Percentiles rank a stretch among this genome's conserved stretches.
phyloP scores from a whole-genome alignment of 2,329 filamentous ascomycete genomes.

The Bipolaris bicolor region DNA sequence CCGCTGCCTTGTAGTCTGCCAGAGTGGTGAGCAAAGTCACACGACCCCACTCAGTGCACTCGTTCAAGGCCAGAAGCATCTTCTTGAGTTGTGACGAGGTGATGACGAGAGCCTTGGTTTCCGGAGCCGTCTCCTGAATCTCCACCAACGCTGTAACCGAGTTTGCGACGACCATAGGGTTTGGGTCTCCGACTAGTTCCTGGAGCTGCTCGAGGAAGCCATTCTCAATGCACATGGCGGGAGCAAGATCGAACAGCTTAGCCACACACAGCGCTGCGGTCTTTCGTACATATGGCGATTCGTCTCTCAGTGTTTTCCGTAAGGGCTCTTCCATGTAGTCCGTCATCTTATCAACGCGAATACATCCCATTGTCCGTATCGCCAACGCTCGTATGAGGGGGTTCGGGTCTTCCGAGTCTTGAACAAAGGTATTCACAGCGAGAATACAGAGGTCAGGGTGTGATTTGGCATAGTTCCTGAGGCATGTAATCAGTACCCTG shows the following conservation, averaged over 20 bases:
- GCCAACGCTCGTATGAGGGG: conserved; percentile 92
- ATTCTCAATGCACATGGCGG: conserved; percentile 91
- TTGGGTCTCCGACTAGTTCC: conserved; percentile 95
- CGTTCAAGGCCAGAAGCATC: conserved; percentile 92
- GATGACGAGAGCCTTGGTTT: conserved; percentile 85
- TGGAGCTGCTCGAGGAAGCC: conserved; percentile 93
- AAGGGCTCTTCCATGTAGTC: conserved; percentile 99
- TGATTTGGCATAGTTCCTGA: conserved; percentile 98
- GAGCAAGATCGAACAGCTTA: conserved; percentile 95
- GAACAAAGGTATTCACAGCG: conserved; percentile 98
- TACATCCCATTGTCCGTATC: conserved; percentile 98
- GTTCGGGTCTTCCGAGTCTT: conserved; percentile 98
- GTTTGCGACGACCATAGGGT: conserved; percentile 99
- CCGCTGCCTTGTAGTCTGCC: conserved; percentile 83
- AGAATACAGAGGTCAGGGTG: conserved; percentile 98
- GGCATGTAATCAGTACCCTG: conserved; percentile 13
- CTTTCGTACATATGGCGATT: conserved; percentile 97
- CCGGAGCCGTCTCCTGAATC: conserved; percentile 87
- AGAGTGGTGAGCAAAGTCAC: conserved; percentile 91
- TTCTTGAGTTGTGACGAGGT: conserved; percentile 88
- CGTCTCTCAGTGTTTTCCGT: conserved; percentile 92
- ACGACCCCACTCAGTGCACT: conserved; percentile 97
- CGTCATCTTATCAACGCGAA: conserved; percentile 98
- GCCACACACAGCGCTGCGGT: conserved; percentile 97
- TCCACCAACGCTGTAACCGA: conserved; percentile 92